Evolutionary conservation across 2,329 filamentous ascomycete genomes (phyloP).

Genomic region (Epichloe baconii): DNA sequence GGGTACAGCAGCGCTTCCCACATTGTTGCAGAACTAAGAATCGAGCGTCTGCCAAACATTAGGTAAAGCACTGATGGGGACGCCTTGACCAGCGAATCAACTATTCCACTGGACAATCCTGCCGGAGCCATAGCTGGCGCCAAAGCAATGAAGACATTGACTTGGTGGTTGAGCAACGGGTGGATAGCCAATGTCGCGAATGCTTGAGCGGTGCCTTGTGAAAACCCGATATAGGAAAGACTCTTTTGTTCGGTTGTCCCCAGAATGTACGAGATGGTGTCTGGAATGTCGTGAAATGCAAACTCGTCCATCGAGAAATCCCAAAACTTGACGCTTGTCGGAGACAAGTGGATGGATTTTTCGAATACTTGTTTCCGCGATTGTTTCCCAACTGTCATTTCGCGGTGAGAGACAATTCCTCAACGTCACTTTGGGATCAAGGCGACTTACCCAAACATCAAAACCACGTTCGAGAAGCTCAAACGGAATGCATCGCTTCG

Average conservation of each 20-base stretch:
- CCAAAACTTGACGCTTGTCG: conserved; percentile 73
- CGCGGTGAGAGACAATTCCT: not conserved
- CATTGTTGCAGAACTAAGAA: conserved; percentile 86
- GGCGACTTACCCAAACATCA: conserved; percentile 69
- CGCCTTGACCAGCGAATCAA: conserved; percentile 85
- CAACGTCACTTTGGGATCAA: not conserved
- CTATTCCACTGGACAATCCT: conserved; percentile 76
- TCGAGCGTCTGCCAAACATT: conserved; percentile 81
- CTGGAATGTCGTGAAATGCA: conserved; percentile 91
- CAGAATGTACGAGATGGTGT: conserved; percentile 86
- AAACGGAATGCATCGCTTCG: conserved; percentile 76
- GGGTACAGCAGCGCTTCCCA: conserved; percentile 96
- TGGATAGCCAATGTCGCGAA: conserved; percentile 91
- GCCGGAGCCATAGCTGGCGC: conserved; percentile 95
- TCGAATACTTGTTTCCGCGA: conserved; percentile 96
- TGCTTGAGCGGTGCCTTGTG: conserved; percentile 90
- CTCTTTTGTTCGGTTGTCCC: conserved; percentile 70
- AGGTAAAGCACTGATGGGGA: conserved; percentile 88
- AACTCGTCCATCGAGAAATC: conserved; percentile 98
- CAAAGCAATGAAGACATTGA: conserved; percentile 91
- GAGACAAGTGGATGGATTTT: conserved; percentile 73
- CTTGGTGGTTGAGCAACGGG: conserved; percentile 78
- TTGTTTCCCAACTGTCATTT: conserved; percentile 72
- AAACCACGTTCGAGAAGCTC: conserved; percentile 80
- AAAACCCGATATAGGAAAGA: conserved; percentile 92